Percentiles rank a stretch among this genome's conserved stretches.
Conservation (phyloP, 768 basidiomycete genomes). For the Xerocomellus amylosporus region DNA sequence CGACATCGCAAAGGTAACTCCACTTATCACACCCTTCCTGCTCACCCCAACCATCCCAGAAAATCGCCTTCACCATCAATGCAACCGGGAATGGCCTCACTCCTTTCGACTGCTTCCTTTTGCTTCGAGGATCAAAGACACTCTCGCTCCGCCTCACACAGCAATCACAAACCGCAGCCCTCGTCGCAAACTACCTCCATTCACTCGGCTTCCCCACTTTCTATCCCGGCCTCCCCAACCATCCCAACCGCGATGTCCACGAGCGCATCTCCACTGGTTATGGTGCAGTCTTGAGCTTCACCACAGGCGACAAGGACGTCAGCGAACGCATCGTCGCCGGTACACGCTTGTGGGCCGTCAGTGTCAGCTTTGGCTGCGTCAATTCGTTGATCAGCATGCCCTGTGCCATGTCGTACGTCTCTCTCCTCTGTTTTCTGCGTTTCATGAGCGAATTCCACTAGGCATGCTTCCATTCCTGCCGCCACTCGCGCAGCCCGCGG, state of each 20-base stretch:
- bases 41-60: slow-evolving; percentile 40
- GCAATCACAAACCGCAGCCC: slow-evolving; percentile 78
- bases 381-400: slow-evolving; percentile 99
- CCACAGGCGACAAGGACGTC: slow-evolving; percentile 85
- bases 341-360: slow-evolving; percentile 94
- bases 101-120: slow-evolving; percentile 94
- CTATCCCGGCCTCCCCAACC: slow-evolving; percentile 84
- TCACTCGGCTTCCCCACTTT: slow-evolving; percentile 84
- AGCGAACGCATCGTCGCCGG: slow-evolving; percentile 93
- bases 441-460: slow-evolving; percentile 3
- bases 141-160: slow-evolving; percentile 95
- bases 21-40: neutral
- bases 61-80: slow-evolving; percentile 90
- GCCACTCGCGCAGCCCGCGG: slow-evolving; percentile 94
- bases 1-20: slow-evolving; percentile 74
- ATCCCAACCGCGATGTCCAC: slow-evolving; percentile 87
- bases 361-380: slow-evolving; percentile 96
- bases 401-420: slow-evolving; percentile 96
- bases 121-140: slow-evolving; percentile 94
- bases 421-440: neutral
- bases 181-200: slow-evolving; percentile 84
- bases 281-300: slow-evolving; percentile 93
- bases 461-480: slow-evolving; percentile 97
- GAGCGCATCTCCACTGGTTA: slow-evolving; percentile 86
- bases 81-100: slow-evolving; percentile 90